Evolutionary conservation across 163 green algal species (phyloP), one percentile per base, ranked within the genome.

Genomic region (Volvox carteri): DNA sequence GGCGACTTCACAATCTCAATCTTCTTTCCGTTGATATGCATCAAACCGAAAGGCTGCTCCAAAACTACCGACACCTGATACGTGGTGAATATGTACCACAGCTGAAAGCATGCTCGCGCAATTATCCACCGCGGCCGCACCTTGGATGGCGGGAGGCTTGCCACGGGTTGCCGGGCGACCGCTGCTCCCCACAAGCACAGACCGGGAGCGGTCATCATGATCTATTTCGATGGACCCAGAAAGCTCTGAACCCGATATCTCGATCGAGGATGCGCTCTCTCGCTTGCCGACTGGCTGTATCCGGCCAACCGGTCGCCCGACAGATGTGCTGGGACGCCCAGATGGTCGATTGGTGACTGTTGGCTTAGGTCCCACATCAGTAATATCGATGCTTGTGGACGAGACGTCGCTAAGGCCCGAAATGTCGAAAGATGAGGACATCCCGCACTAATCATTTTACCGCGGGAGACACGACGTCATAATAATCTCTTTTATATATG

Each of bases 171-270:
- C 37, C 16, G 58, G 14, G 58, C 58, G 58, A 68, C 58, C 23
- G 58, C 30, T 76, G 30, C 67, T 46, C 18, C 25, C 67, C 67
- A 76, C 28, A 14, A 12, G 67, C 12, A 16, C 37, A 37, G 60
- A 37, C 37, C 30, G 35, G 7, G 37, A 9, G 30, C 35, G 33
- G 37, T 76, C 67, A 46, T 46, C 33, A n/a, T 76, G 30, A 12
- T 76, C 35, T 76, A 76, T 76, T 18, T 84, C 75, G 33, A 84
- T 84, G 33, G 75, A 84, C 18, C 48, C 75, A 68, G 75, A 84
- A 37, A 84, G 75, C n/a, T 84, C 75, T 50, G 75, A 84, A 37
- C 46, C 75, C 7, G 75, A 84, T 28, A 84, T 67, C 14, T 50
- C 46, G 19, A 84, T 42, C 1, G 50, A 84, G 21, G 75, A 37